Base-by-base conservation (phyloP, 2,329 filamentous ascomycete species). In the Trichoderma aggressivum region DNA sequence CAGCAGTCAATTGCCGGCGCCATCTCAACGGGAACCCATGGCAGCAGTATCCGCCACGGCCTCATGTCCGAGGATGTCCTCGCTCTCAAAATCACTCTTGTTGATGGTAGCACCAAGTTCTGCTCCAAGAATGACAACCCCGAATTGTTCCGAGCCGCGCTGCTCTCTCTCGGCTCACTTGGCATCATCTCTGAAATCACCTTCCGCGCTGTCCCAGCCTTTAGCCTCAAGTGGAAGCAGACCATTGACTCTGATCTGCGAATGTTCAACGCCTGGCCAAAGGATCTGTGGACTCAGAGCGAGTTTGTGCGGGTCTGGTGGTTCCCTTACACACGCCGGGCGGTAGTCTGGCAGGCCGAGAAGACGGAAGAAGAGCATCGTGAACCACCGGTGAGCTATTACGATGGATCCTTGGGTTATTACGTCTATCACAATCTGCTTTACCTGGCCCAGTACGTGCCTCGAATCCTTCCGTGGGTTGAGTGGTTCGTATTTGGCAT, bases 401-500 rank as follows among this genome's bases (percentile, higher is more conserved):
- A 97, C 77, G 94, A 94, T 72, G 91, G 91, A 61, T 84, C 85
- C 50, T 82, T 98, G 8, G 96, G 96, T 47, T 97, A 94, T 79
- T 91, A 96, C 77, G 86, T 97, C 71, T 98, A 99, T 79, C 95
- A 98, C 79, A 94, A 95, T 79, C 86, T 98, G 56, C 89, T 99
- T 7, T 95, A 92, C 77, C 79, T 96, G 11, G 89, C 91, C 2
- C 92, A 94, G 73, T 93, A 90, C 76, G 80, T 94, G 21, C 96
- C 96, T 2, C 87, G 89, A 59, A 87, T 97, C 70, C 85, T 97
- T 7, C 96, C 95, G 0, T 93, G 90, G 88, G 88, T 98, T 39
- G 96, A 99, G 82, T 96, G 94, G 92, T 95, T 98, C 79, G 92
- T 98, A 70, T 98, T 98, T 77, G 94, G 94, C 76, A 94, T 98